Evolutionary conservation across 306 rosid species (phyloP).

Genomic region (Citrullus colocynthis): DNA sequence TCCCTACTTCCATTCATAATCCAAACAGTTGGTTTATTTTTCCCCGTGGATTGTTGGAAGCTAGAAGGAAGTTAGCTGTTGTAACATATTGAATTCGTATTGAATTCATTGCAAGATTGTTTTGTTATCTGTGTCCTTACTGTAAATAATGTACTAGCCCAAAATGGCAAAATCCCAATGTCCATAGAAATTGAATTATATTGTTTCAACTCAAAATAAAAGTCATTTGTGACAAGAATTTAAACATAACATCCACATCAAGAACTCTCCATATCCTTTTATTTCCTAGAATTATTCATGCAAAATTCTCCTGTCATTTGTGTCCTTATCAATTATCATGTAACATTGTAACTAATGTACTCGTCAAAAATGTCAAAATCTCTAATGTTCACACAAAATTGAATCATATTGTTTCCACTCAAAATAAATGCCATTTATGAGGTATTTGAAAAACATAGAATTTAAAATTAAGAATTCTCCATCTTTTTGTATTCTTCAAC

Average conservation of each 20-base stretch:
- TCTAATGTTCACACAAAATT: not conserved
- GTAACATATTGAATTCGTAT: conserved; percentile 2
- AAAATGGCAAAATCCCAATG: not conserved
- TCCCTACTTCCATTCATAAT: not conserved
- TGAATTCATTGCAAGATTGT: not conserved
- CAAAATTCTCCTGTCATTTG: not conserved
- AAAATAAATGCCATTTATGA: not conserved
- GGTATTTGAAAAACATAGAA: not conserved
- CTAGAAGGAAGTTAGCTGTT: not conserved
- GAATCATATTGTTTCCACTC: not conserved
- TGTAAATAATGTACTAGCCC: not conserved
- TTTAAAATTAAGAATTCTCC: not conserved
- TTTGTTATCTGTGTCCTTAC: not conserved
- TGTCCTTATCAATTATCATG: not conserved
- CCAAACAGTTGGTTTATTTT: not conserved
- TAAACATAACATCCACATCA: not conserved
- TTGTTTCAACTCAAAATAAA: not conserved
- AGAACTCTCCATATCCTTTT: not conserved
- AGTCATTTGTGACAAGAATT: not conserved
- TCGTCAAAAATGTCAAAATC: not conserved
- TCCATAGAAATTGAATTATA: not conserved
- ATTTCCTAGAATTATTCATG: not conserved
- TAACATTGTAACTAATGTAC: no score
- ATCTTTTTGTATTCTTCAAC: not conserved
- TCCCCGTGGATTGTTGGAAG: not conserved